These are phyloP conservation scores for Metroxylon sagu DNA, from an alignment of 176 grass and related monocot genomes.

Conservation along the genomic window DNA sequence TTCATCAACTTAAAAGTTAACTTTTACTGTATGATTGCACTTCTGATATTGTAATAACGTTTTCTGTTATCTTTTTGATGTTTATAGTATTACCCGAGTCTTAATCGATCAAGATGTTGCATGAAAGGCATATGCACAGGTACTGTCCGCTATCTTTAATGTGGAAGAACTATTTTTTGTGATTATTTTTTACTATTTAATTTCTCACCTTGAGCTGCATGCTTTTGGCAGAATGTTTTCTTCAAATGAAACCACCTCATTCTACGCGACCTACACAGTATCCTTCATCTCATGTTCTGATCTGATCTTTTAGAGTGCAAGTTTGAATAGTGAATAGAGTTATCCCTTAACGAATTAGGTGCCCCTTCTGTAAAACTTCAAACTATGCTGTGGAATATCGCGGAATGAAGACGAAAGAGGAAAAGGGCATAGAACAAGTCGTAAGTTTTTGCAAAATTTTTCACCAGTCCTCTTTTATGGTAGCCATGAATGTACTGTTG, in stretches of 20 bases:
- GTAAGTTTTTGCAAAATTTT: slow-evolving; percentile 38
- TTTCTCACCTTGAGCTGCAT: slow-evolving; percentile 25
- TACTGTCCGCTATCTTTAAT: slow-evolving; percentile 11
- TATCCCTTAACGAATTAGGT: slow-evolving; percentile 69
- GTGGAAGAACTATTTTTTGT: slow-evolving; percentile 3
- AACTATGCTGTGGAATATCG: slow-evolving; percentile 98
- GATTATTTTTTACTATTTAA: neutral
- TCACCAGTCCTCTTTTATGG: neutral
- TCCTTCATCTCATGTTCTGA: slow-evolving; percentile 38
- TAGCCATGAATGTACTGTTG: no score
- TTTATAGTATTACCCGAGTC: slow-evolving; percentile 88
- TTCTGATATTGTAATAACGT: slow-evolving; percentile 12
- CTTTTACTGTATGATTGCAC: neutral
- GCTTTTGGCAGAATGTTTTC: slow-evolving; percentile 84
- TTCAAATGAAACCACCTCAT: slow-evolving; percentile 91
- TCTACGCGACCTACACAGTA: slow-evolving; percentile 93
- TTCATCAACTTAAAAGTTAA: no score
- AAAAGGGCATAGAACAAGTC: slow-evolving; percentile 93
- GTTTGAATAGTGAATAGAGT: neutral
- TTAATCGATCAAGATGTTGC: slow-evolving; percentile 95
- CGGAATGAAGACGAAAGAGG: slow-evolving; percentile 94
- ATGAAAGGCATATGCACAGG: slow-evolving; percentile 98
- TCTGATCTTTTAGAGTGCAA: neutral
- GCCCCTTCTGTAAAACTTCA: slow-evolving; percentile 96
- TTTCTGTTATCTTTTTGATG: slow-evolving; percentile 17